Evolutionary conservation across 1,284 basidiomycete species (phyloP).

Genomic region (Pseudomicrostroma phylloplanum): DNA sequence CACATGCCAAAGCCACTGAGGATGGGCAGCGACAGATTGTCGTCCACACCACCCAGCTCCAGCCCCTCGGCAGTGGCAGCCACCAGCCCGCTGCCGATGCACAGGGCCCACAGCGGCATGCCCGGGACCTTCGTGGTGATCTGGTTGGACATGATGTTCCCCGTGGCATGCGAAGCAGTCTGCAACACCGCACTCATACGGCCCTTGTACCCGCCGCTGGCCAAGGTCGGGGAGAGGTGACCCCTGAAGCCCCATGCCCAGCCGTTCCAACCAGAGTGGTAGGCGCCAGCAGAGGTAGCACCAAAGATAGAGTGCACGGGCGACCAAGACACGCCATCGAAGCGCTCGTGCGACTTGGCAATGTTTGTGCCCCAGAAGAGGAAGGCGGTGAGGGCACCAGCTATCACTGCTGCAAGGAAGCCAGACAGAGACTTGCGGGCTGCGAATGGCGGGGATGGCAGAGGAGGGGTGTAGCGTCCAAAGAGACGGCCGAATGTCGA

Average conservation of each 20-base stretch:
- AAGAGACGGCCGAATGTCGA: conserved; percentile 84
- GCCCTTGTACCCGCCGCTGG: neutral
- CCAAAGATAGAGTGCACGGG: conserved; percentile 25
- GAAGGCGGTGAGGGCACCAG: conserved; percentile 67
- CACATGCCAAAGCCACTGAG: conserved; percentile 77
- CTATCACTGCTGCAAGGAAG: conserved; percentile 73
- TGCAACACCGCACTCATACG: neutral
- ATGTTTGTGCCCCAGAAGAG: conserved; percentile 65
- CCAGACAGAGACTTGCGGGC: conserved; percentile 82
- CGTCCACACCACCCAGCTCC: conserved; percentile 79
- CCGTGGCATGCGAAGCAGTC: neutral
- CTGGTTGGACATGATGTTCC: neutral
- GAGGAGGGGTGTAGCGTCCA: conserved; percentile 67
- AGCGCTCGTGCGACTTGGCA: conserved; percentile 27
- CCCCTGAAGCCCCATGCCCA: conserved; percentile 11
- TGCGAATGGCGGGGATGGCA: conserved; percentile 71
- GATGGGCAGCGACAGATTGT: conserved; percentile 88
- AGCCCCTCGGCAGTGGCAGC: conserved; percentile 52
- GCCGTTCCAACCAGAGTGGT: conserved; percentile 12
- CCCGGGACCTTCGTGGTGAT: neutral
- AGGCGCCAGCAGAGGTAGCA: conserved; percentile 23
- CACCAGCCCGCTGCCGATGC: conserved; percentile 41
- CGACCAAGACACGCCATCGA: conserved; percentile 39
- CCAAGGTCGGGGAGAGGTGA: neutral
- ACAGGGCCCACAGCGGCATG: conserved; percentile 38